Percentiles rank a stretch among this genome's conserved stretches.
Conservation (phyloP, 345 rosid genomes). For the Lepidium sativum region DNA sequence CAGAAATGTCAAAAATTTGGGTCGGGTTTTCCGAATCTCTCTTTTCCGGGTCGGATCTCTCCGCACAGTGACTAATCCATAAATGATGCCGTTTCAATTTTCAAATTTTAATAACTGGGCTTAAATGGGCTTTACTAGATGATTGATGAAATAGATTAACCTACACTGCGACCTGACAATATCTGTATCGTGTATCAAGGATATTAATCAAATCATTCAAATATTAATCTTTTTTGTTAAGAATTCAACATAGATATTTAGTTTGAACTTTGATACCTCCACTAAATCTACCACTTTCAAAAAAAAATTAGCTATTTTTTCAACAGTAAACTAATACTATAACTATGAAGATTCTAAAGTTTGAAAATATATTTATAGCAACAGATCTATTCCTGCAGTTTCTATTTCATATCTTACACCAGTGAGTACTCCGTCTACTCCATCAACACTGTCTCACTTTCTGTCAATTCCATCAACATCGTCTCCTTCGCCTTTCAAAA, state of each 20-base stretch:
- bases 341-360: conserved; percentile 15
- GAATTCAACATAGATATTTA: no score
- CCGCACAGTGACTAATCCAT: not conserved
- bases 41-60: conserved; percentile 8
- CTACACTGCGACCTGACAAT: not conserved
- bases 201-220: not conserved
- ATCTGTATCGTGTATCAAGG: not conserved
- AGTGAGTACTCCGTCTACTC: not conserved
- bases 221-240: not conserved
- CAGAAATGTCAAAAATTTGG: not conserved
- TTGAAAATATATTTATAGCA: conserved; percentile 18
- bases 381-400: conserved; percentile 19
- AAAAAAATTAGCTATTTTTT: not conserved
- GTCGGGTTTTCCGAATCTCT: conserved; percentile 10
- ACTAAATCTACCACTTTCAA: no score
- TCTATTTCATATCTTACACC: not conserved
- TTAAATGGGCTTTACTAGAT: not conserved
- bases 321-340: not conserved
- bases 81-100: not conserved
- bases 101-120: not conserved
- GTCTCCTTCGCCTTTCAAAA: not conserved
- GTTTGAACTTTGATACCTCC: no score
- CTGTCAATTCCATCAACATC: not conserved
- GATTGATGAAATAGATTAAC: not conserved
- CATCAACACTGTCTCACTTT: not conserved